Percentiles rank a stretch among this genome's conserved stretches.
Evolutionary conservation across 306 rosid genomes (phyloP).

Genomic region (Morella rubra): DNA sequence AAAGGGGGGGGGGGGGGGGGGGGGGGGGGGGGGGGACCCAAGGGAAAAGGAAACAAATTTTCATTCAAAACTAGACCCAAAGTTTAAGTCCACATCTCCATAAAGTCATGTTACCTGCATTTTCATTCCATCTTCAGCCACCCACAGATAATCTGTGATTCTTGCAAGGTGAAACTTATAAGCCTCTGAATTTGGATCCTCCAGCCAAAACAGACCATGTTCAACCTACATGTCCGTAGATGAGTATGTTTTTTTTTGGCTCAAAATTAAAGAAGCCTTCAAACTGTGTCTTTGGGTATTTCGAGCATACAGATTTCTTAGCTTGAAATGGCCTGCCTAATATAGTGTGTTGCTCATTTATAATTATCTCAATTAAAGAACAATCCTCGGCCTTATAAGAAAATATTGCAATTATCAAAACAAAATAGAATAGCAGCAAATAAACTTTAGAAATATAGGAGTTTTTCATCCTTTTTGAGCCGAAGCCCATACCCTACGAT

Average conservation of each 20-base stretch:
- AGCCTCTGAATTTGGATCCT: slow-evolving; percentile 66
- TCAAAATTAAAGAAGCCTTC: background rate
- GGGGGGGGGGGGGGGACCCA: no score
- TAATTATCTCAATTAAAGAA: background rate
- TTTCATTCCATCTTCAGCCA: slow-evolving; percentile 92
- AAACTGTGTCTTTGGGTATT: no score
- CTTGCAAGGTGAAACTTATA: slow-evolving; percentile 62
- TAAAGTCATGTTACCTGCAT: slow-evolving; percentile 54
- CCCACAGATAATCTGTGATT: slow-evolving; percentile 80
- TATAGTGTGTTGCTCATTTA: background rate
- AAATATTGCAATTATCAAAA: no score
- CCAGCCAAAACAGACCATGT: slow-evolving; percentile 84
- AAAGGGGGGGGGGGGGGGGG: no score
- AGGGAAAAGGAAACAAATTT: no score
- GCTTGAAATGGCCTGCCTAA: background rate
- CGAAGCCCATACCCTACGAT: no score
- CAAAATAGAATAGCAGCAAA: no score
- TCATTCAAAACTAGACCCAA: no score
- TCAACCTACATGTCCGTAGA: slow-evolving; percentile 41
- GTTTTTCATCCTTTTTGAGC: no score
- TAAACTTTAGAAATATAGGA: no score
- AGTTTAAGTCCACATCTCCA: background rate
- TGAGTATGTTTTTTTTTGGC: background rate
- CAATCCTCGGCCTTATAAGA: background rate
- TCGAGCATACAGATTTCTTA: background rate